These are phyloP conservation scores for Suhomyces wounanorum DNA, from an alignment of 1,139 yeast genomes.

Conservation along the genomic window DNA sequence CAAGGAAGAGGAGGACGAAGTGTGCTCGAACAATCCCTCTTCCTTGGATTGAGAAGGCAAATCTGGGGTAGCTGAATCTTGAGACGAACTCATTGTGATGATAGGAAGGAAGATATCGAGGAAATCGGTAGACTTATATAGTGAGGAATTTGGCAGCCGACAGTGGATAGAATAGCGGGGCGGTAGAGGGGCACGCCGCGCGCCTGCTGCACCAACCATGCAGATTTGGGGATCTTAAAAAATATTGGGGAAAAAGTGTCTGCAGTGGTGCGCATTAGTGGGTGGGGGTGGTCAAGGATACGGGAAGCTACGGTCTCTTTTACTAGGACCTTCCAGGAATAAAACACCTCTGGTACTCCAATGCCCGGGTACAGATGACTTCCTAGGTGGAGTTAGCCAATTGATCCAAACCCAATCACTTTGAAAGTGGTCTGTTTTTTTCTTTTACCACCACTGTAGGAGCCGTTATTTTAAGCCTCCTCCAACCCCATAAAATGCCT, in stretches of 20 bases:
- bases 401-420: too few species aligned
- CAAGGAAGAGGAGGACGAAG: slow-evolving; percentile 24
- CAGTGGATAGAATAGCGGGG: slow-evolving; percentile 3
- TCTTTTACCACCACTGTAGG: neutral
- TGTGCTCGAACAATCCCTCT: slow-evolving; percentile 25
- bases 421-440: neutral
- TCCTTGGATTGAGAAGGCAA: neutral
- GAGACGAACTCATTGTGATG: slow-evolving; percentile 6
- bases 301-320: neutral
- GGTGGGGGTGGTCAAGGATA: neutral
- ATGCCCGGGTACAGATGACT: too few species aligned
- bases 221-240: neutral
- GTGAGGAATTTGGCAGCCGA: slow-evolving; percentile 8
- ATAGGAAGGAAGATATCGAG: neutral
- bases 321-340: neutral
- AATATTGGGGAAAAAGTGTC: slow-evolving; percentile 3
- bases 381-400: too few species aligned
- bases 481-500: neutral
- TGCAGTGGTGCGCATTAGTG: slow-evolving; percentile 1
- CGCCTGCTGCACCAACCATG: neutral
- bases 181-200: slow-evolving; percentile 3
- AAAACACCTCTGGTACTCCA: too few species aligned
- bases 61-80: neutral
- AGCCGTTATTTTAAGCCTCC: neutral
- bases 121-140: slow-evolving; percentile 6